Percentiles rank a stretch among this genome's conserved stretches.
phyloP scores from a whole-genome alignment of 2,329 filamentous ascomycete species.

The Calonectria montana region DNA sequence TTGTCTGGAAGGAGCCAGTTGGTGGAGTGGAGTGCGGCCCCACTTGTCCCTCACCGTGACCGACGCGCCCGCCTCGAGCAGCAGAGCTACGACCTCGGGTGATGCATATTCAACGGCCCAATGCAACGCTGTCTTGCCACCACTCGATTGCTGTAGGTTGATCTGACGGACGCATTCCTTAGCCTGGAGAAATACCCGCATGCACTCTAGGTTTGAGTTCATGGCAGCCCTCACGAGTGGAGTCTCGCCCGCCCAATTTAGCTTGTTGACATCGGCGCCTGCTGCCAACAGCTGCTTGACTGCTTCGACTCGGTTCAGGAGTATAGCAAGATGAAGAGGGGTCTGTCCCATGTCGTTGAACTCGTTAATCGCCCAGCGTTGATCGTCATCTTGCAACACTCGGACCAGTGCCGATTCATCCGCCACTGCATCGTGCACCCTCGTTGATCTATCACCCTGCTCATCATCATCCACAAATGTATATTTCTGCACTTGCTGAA shows the following conservation, averaged over 20 bases:
- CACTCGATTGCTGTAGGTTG: neutral
- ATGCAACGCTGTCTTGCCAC: neutral
- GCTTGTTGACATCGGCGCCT: constrained; percentile 7
- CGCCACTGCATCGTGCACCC: neutral
- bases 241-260: fast-evolving
- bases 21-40: neutral
- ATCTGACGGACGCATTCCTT: neutral
- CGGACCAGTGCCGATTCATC: neutral
- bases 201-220: neutral
- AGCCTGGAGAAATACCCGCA: neutral
- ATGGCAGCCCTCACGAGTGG: neutral
- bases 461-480: neutral
- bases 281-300: constrained; percentile 4
- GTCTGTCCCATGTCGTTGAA: fast-evolving
- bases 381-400: neutral
- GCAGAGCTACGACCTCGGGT: neutral
- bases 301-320: fast-evolving
- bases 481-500: neutral
- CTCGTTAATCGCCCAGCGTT: constrained; percentile 19
- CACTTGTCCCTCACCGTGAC: fast-evolving
- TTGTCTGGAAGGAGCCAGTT: neutral
- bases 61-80: constrained; percentile 6
- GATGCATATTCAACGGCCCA: neutral
- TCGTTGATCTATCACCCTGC: fast-evolving
- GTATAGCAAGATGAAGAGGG: neutral